Base-by-base conservation (phyloP, 495 filamentous ascomycete species). In the Geoglossum glabrum region DNA sequence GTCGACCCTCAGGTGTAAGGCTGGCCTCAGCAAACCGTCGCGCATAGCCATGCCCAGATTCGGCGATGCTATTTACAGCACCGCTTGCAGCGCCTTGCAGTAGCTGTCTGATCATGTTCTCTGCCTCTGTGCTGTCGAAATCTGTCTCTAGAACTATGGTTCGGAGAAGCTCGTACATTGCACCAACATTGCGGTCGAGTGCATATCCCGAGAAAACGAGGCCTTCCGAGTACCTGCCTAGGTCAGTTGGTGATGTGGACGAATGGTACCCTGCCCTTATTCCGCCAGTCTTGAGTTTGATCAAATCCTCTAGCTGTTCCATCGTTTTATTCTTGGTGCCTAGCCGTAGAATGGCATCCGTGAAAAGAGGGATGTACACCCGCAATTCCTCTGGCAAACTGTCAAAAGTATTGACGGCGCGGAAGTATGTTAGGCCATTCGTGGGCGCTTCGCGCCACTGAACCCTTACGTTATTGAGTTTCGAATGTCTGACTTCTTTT, bases 211-310 rank as follows among this genome's bases (percentile, higher is more conserved):
- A 79, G 57, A 96, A 82, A 9, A 81, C 74, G 36, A 98, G 71
- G 0, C 93, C 90, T 70, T 98, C 92, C 23, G 76, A 79, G 21
- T 79, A 83, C 59, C 76, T 71, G 3, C 74, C 74, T 47, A 88
- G 76, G 55, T 89, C 78, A 11, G 72, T 76, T 7, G 90, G 87
- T 13, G 80, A 85, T 0, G 90, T 78, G 0, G 85, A 77, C 25
- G 85, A 74, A 70, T 90, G 80, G 58, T 92, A 88, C 0, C 81
- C 79, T 26, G 87, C 81, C 10, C 79, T 83, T 13, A 98, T 76
- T 13, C 92, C 92, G n/a, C 92, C 92, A 5, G 90, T 98, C 70
- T 94, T 95, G 13, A 96, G 73, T 64, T 95, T 96, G 64, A 97
- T 96, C 43, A 87, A 70, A 66, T 96, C 92, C 67, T 98, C 92